Percentiles rank a stretch among this genome's conserved stretches.
These are phyloP conservation scores for Echinochloa phyllopogon DNA, from an alignment of 176 grass and related monocot species.

Conservation along the genomic window DNA sequence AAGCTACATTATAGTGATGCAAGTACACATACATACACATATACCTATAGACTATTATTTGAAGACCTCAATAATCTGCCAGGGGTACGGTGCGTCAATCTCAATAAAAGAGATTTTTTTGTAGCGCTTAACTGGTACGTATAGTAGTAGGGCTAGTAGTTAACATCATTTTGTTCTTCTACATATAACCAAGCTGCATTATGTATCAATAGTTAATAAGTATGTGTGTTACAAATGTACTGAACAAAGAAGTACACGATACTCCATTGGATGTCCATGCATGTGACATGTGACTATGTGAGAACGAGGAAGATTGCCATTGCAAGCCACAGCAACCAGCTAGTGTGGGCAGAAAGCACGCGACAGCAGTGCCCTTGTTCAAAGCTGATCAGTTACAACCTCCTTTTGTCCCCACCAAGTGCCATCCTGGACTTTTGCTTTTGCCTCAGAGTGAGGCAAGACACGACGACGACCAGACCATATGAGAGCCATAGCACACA, in stretches of 20 bases:
- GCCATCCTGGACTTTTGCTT: constrained; percentile 43
- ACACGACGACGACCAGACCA: constrained; percentile 27
- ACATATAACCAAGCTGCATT: too few species aligned
- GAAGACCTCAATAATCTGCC: too few species aligned
- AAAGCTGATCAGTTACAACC: constrained; percentile 41
- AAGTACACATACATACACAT: too few species aligned
- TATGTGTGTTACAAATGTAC: neutral
- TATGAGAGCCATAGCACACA: constrained; percentile 34
- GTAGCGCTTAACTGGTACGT: too few species aligned
- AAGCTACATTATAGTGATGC: too few species aligned
- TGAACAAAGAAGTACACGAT: neutral
- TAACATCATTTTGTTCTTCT: neutral
- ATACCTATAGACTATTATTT: too few species aligned
- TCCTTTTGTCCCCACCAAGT: constrained; percentile 56
- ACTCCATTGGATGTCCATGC: constrained; percentile 10
- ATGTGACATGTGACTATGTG: constrained; percentile 36
- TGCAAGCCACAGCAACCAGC: constrained; percentile 48
- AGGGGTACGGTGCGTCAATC: too few species aligned
- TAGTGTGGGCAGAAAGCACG: constrained; percentile 57
- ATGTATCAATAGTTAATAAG: neutral
- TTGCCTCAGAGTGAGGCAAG: constrained; percentile 37
- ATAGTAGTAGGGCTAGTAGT: too few species aligned
- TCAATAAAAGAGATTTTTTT: too few species aligned
- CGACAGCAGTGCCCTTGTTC: constrained; percentile 25
- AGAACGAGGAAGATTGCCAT: constrained; percentile 27